Percentiles rank a stretch among this genome's conserved stretches.
phyloP scores from a whole-genome alignment of 805 yeast genomes.

The Wickerhamiella azymoides region DNA sequence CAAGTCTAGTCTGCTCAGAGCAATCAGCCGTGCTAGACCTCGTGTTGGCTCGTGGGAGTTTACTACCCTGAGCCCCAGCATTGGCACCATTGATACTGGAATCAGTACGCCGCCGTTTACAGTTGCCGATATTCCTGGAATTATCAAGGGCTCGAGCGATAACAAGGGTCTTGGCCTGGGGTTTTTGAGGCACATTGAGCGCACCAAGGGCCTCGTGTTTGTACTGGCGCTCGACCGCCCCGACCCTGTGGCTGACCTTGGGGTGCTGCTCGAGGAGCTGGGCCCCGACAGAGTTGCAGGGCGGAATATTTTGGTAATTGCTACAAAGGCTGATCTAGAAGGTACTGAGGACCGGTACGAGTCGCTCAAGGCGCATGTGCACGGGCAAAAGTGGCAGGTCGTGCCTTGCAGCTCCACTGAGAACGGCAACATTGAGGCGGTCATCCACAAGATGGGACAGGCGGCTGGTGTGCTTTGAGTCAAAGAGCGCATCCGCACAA shows the following conservation, averaged over 20 bases:
- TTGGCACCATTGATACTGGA: conserved; percentile 68
- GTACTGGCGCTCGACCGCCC: conserved; percentile 60
- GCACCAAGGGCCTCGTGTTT: conserved; percentile 80
- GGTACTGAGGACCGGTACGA: conserved; percentile 37
- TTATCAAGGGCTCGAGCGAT: conserved; percentile 68
- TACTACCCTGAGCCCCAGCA: conserved; percentile 81
- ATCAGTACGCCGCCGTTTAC: conserved; percentile 49
- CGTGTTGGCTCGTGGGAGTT: conserved; percentile 94
- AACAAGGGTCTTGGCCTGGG: conserved; percentile 91
- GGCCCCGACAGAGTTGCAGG: conserved; percentile 46
- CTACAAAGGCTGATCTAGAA: conserved; percentile 83
- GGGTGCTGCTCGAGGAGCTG: conserved; percentile 52
- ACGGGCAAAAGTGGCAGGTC: conserved; percentile 40
- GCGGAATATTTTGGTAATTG: conserved; percentile 62
- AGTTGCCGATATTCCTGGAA: conserved; percentile 96
- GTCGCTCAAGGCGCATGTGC: conserved; percentile 25
- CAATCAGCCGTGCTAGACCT: conserved; percentile 81
- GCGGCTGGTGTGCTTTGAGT: conserved; percentile 3
- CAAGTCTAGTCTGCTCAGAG: conserved; percentile 73
- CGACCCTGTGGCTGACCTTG: conserved; percentile 54
- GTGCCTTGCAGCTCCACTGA: conserved; percentile 76
- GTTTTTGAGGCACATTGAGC: conserved; percentile 80
- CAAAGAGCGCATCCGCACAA: not conserved
- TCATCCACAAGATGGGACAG: conserved; percentile 55
- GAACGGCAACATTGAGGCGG: conserved; percentile 55